Base-by-base conservation (phyloP, 176 grass and related monocot species). In the Phoenix roebelenii region DNA sequence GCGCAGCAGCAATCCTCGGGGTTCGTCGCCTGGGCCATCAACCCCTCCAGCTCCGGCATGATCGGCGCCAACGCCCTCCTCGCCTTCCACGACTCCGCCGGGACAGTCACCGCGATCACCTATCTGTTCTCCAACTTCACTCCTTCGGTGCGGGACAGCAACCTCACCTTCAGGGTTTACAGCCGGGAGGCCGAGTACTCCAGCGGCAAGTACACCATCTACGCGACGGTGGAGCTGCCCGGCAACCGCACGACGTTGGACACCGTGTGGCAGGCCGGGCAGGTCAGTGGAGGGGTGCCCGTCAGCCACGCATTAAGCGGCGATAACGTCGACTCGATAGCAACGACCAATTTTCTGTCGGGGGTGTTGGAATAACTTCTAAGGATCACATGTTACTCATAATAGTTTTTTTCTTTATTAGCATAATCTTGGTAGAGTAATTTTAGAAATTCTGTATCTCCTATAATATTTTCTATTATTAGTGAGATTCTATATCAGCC, bases 21-120 rank as follows among this genome's bases (percentile, higher is more conserved):
- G 1, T 98, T 88, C 88, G 93, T 92, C 10, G 75, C 29, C 49
- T 98, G 93, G 93, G 93, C 72, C n/a, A 85, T 98, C 84, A 98
- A 98, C 81, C 60, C 87, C 5, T 3, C 0, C 1, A 0, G 7
- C 5, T 0, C 1, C 29, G 72, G 9, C 51, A 98, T 98, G 93
- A 0, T 0, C 3, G 79, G 79, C 15, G 78, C 81, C 52, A 71
- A 77, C 57, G 79, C 86, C 30, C 68, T 98, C 79, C 22, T 98
- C 64, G 88, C 81, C 10, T 85, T 82, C 52, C 80, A 81, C 3
- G 64, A 76, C 60, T 52, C 59, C 44, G 16, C 1, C 60, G 82
- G 88, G 51, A 54, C 0, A 4, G 57, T 80, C 2, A 56, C 79
- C 29, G 14, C 85, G 10, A 58, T 98, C 61, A 0, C 14, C 48